A percentile compares a stretch with the other conserved stretches of the same genome.
Conservation (phyloP, 2,329 filamentous ascomycete species). For the Aspergillus proliferans region DNA sequence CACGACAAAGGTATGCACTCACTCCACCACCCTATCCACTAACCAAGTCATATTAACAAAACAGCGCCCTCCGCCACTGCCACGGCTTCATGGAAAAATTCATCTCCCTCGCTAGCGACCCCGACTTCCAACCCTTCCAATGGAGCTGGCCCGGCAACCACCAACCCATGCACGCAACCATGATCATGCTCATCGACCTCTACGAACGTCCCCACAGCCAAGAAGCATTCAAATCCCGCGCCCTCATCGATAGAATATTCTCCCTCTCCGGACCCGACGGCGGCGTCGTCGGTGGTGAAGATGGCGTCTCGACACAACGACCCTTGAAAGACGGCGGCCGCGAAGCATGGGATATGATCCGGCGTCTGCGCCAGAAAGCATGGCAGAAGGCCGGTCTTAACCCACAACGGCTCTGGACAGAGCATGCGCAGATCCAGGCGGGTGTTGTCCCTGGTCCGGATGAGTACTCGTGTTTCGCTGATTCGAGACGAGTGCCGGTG, state of each 20-base stretch:
- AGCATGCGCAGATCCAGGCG: constrained; percentile 38
- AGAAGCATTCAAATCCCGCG: constrained; percentile 40
- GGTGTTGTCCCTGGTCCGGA: constrained; percentile 21
- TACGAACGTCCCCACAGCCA: constrained; percentile 42
- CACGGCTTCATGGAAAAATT: constrained; percentile 47
- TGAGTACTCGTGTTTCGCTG: constrained; percentile 8
- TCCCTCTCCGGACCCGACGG: constrained; percentile 40
- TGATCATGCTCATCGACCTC: constrained; percentile 45
- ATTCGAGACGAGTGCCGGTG: constrained; percentile 4
- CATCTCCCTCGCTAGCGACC: constrained; percentile 41
- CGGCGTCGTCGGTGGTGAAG: constrained; percentile 41
- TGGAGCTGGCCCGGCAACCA: constrained; percentile 43
- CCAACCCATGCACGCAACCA: constrained; percentile 23
- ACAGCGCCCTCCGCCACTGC: constrained; percentile 40
- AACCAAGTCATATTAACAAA: constrained; percentile 2
- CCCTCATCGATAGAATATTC: constrained; percentile 43
- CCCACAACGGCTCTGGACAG: constrained; percentile 42
- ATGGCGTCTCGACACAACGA: constrained; percentile 38
- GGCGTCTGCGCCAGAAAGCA: constrained; percentile 40
- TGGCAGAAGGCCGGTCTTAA: constrained; percentile 45
- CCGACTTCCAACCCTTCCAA: constrained; percentile 43
- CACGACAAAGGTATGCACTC: constrained; percentile 35
- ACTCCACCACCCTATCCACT: not conserved
- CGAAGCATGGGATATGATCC: constrained; percentile 46
- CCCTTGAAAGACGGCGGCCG: constrained; percentile 43